These are phyloP conservation scores for Suillus bovinus DNA, from an alignment of 768 basidiomycete species.

Conservation along the genomic window DNA sequence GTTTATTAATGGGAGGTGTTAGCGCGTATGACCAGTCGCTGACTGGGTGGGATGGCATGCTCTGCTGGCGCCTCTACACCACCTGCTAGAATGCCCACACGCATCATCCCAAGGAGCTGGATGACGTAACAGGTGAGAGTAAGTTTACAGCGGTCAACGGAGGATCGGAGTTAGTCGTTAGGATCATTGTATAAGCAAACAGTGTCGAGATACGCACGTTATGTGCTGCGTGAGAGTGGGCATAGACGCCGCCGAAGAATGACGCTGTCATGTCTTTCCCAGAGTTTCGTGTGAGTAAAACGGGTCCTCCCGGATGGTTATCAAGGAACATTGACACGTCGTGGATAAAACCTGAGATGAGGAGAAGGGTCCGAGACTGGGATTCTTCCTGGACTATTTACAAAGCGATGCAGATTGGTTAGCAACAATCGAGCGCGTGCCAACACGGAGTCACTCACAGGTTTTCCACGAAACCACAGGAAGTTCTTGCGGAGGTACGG, in stretches of 20 bases:
- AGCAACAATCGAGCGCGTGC: slow-evolving; percentile 4
- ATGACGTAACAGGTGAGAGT: not conserved
- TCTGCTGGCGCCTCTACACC: slow-evolving; percentile 55
- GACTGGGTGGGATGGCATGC: slow-evolving; percentile 46
- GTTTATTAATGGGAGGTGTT: slow-evolving; percentile 10
- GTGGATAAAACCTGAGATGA: slow-evolving; percentile 86
- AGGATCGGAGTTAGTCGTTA: not conserved
- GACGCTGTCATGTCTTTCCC: slow-evolving; percentile 83
- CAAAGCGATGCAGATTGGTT: not conserved
- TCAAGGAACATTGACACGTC: slow-evolving; percentile 74
- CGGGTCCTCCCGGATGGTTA: slow-evolving; percentile 77
- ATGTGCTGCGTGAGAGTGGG: slow-evolving; percentile 82
- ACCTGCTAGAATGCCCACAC: slow-evolving; percentile 67
- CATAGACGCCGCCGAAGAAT: slow-evolving; percentile 85
- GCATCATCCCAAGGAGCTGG: slow-evolving; percentile 72
- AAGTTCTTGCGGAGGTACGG: slow-evolving; percentile 52
- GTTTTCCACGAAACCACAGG: slow-evolving; percentile 83
- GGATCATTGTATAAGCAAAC: not conserved
- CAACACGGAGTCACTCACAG: slow-evolving; percentile 48
- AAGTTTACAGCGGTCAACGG: not conserved
- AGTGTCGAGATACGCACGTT: slow-evolving; percentile 47
- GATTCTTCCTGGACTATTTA: slow-evolving; percentile 66
- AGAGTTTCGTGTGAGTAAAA: slow-evolving; percentile 53
- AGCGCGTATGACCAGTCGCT: slow-evolving; percentile 36
- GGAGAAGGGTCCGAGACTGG: slow-evolving; percentile 60